Evolutionary conservation across 192 early-diverging fungal genomes (phyloP).

Genomic region (Neocallimastix lanati): DNA sequence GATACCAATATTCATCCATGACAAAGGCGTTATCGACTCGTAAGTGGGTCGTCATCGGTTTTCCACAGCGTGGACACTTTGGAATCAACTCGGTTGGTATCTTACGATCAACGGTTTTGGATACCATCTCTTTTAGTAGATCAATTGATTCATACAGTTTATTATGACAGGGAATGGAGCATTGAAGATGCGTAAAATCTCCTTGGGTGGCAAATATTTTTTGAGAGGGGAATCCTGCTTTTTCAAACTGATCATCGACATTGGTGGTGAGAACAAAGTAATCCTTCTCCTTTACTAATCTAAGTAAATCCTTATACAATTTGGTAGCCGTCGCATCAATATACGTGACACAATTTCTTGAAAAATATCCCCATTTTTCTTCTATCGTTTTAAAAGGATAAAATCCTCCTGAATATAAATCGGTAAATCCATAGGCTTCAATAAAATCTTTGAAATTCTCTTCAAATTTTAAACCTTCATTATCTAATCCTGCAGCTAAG

Average conservation of each 20-base stretch:
- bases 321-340: neutral
- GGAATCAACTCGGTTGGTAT: neutral
- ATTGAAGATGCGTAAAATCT: neutral
- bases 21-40: neutral
- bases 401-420: neutral
- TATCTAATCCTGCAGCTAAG: neutral
- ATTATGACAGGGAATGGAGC: neutral
- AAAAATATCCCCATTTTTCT: neutral
- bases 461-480: neutral
- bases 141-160: neutral
- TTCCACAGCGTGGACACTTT: neutral
- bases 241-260: neutral
- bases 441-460: neutral
- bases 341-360: neutral
- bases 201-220: neutral
- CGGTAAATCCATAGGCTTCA: neutral
- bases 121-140: neutral
- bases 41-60: neutral
- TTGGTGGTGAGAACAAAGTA: neutral
- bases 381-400: neutral
- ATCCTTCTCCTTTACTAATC: neutral
- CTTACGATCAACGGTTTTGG: neutral
- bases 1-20: neutral
- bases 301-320: neutral
- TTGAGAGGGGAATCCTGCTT: neutral